These are phyloP conservation scores for Malus hybrid DNA, from an alignment of 331 rosid genomes.

Conservation along the genomic window DNA sequence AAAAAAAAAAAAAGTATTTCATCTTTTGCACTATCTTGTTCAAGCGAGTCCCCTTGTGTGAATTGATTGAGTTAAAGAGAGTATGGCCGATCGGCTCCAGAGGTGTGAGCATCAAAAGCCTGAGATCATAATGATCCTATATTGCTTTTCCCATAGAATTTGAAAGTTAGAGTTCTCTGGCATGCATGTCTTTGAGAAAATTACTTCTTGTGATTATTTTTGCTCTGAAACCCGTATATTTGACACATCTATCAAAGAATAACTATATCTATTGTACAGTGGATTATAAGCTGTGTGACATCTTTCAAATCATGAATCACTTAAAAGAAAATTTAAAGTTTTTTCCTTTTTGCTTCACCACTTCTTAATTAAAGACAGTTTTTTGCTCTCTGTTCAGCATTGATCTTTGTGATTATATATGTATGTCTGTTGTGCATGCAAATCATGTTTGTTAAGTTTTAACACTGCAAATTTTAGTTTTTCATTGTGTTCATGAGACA, in stretches of 20 bases:
- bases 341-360: background rate
- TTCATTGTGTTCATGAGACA: background rate
- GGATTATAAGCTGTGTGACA: background rate
- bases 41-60: background rate
- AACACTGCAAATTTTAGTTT: background rate
- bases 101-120: conserved; percentile 1
- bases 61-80: background rate
- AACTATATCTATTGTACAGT: background rate
- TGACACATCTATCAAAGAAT: conserved; percentile 8
- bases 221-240: background rate
- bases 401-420: background rate
- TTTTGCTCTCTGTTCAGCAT: background rate
- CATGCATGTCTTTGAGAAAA: background rate
- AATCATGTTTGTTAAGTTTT: background rate
- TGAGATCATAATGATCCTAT: background rate
- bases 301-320: background rate
- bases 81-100: background rate
- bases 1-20: no score
- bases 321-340: background rate
- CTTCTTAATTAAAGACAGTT: background rate
- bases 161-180: background rate
- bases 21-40: background rate
- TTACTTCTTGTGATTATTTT: background rate
- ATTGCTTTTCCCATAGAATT: background rate
- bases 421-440: background rate